Evolutionary conservation across 164 flowering plant genomes (phyloP), one percentile per base, ranked within the genome.

Genomic region (Chloranthus sessilifolius): DNA sequence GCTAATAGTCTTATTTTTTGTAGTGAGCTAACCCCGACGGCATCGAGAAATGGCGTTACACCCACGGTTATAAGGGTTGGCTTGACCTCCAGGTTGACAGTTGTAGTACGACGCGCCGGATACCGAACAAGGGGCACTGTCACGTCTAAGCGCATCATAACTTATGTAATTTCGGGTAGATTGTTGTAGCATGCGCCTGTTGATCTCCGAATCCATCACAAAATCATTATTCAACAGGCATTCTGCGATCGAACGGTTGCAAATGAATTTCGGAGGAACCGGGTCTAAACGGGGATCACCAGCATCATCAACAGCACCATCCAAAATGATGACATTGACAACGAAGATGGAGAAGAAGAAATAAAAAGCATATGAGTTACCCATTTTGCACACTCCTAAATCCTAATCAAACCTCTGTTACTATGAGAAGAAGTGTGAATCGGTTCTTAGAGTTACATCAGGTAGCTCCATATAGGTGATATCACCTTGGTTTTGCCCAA

Each of bases 101-200:
- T 86, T 83, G 68, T 89, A 89, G 74, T 89, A 89, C 12, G 97
- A 89, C 0, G 85, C 79, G 21, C 97, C 97, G 19, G 81, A 76
- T 0, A 71, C 63, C 4, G 95, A 81, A 65, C 95, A 86, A 4
- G 97, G 97, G 15, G 82, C 88, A 3, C 59, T 75, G 80, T 83
- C 78, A 76, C 75, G 78, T 78, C 65, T 75, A 42, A 86, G 75
- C 35, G 92, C 95, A 47, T 71, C 92, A 68, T 89, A 89, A 86
- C 97, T 89, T 64, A 89, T 86, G 67, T 86, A 82, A 44, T 56
- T 60, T 34, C n/a, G 60, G n/a, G 84, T 71, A 22, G 78, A 82
- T 16, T 16, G n/a, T 16, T 14, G n/a, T 46, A 89, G 60, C 20
- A 89, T 77, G 44, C 97, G 85, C 74, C 92, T 55, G 85, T 53